These are phyloP conservation scores for Fusarium cicatricum DNA, from an alignment of 2,329 filamentous ascomycete genomes.

Conservation along the genomic window DNA sequence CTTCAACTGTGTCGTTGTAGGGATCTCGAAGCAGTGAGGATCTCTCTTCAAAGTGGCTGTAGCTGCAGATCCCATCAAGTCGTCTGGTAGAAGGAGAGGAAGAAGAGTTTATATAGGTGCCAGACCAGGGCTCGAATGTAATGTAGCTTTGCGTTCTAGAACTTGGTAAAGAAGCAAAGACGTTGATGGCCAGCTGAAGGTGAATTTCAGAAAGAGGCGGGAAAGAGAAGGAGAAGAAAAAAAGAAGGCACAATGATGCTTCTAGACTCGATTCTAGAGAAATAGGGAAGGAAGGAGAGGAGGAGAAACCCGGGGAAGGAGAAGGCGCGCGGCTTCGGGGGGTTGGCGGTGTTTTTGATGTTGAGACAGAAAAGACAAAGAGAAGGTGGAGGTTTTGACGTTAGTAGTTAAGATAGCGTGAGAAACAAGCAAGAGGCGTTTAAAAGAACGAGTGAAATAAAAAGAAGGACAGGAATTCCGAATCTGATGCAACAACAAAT, in stretches of 20 bases:
- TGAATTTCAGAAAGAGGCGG: background rate
- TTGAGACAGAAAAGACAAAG: conserved; percentile 3
- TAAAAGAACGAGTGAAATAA: background rate
- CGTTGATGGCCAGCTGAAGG: conserved; percentile 11
- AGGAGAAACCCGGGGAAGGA: conserved; percentile 17
- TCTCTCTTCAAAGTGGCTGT: conserved; percentile 29
- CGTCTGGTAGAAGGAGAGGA: conserved; percentile 1
- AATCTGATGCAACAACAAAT: background rate
- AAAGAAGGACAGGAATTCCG: conserved; percentile 19
- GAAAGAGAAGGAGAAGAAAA: background rate
- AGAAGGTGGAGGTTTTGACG: background rate
- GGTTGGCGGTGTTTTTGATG: conserved; percentile 28
- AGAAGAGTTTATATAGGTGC: background rate
- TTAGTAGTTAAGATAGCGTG: background rate
- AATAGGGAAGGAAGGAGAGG: conserved; percentile 7
- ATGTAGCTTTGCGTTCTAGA: conserved; percentile 11
- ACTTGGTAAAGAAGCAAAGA: conserved; percentile 10
- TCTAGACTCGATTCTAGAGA: conserved; percentile 8
- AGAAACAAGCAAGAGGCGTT: background rate
- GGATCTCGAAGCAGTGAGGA: conserved; percentile 20
- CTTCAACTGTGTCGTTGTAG: conserved; percentile 21
- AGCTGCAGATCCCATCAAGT: conserved; percentile 22
- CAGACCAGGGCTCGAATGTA: background rate
- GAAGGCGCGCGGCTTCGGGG: conserved; percentile 15
- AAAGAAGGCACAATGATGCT: background rate